phyloP scores from a whole-genome alignment of 2,329 filamentous ascomycete genomes.

The Rachicladosporium sp. region DNA sequence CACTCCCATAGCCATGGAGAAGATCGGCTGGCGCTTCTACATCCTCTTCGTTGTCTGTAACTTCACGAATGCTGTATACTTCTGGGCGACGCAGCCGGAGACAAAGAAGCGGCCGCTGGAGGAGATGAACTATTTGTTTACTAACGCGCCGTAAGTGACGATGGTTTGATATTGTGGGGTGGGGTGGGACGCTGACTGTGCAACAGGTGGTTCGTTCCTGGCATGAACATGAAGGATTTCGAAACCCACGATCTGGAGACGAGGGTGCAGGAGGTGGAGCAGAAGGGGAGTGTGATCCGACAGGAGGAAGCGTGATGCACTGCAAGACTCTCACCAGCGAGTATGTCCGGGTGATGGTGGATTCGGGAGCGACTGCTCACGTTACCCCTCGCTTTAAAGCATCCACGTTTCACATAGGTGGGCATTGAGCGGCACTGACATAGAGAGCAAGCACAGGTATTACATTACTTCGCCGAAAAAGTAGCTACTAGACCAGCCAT shows the following conservation, averaged over 20 bases:
- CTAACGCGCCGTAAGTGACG: conserved; percentile 24
- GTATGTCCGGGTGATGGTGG: too few relatives aligned
- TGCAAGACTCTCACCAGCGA: too few relatives aligned
- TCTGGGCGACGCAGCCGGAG: conserved; percentile 56
- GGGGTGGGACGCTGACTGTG: conserved; percentile 21
- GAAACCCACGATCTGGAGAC: conserved; percentile 46
- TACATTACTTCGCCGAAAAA: conserved; percentile 5
- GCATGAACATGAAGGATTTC: conserved; percentile 42
- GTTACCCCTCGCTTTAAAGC: too few relatives aligned
- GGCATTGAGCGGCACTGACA: too few relatives aligned
- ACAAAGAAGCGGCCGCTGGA: conserved; percentile 53
- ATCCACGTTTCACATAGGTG: too few relatives aligned
- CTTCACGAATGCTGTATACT: conserved; percentile 55
- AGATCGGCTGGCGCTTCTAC: conserved; percentile 45
- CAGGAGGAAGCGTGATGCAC: conserved; percentile 2
- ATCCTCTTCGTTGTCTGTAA: conserved; percentile 56
- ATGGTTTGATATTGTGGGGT: conserved; percentile 6
- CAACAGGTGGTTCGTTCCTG: conserved; percentile 39
- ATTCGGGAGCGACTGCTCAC: too few relatives aligned
- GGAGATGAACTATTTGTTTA: conserved; percentile 55
- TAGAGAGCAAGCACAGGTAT: background rate
- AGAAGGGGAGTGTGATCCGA: conserved; percentile 31
- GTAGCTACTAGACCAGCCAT: conserved; percentile 1
- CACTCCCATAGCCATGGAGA: conserved; percentile 47
- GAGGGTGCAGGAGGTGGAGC: conserved; percentile 44